Evolutionary conservation across 345 rosid species (phyloP).

Genomic region (Citrus unshiu): DNA sequence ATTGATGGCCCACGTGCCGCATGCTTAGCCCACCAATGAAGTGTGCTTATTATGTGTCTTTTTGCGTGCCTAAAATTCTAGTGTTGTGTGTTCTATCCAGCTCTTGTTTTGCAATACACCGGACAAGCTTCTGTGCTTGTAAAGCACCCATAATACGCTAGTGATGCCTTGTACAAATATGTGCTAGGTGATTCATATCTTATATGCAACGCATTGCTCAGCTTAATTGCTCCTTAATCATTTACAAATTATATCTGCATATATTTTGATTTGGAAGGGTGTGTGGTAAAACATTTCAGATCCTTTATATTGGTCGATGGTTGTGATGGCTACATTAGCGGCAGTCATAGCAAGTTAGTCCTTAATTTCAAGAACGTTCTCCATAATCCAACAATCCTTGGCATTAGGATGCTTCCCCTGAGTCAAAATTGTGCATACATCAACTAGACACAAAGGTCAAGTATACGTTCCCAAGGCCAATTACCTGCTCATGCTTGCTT

Average conservation of each 20-base stretch:
- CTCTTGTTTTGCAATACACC: constrained; percentile 24
- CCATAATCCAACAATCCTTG: constrained; percentile 42
- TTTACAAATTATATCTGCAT: neutral
- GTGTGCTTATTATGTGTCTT: too few species aligned
- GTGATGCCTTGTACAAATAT: constrained; percentile 22
- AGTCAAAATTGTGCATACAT: constrained; percentile 39
- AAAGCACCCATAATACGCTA: neutral
- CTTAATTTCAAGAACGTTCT: constrained; percentile 40
- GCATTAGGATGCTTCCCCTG: constrained; percentile 40
- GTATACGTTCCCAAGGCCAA: constrained; percentile 44
- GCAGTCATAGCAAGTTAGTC: constrained; percentile 45
- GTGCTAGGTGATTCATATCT: constrained; percentile 13
- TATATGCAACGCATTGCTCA: too few species aligned
- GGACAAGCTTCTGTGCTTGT: constrained; percentile 35
- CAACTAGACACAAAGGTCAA: constrained; percentile 30
- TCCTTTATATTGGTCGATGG: constrained; percentile 40
- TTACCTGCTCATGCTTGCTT: constrained; percentile 42
- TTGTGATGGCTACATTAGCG: constrained; percentile 28
- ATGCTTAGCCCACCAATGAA: too few species aligned
- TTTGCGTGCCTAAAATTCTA: too few species aligned
- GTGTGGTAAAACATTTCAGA: constrained; percentile 15
- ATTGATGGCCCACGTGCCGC: too few species aligned
- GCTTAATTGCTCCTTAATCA: neutral
- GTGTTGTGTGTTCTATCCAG: constrained; percentile 18
- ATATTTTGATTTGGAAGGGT: neutral